A percentile compares a stretch with the other conserved stretches of the same genome.
These are phyloP conservation scores for Xylogone sp. DNA, from an alignment of 2,329 filamentous ascomycete species.

Conservation along the genomic window DNA sequence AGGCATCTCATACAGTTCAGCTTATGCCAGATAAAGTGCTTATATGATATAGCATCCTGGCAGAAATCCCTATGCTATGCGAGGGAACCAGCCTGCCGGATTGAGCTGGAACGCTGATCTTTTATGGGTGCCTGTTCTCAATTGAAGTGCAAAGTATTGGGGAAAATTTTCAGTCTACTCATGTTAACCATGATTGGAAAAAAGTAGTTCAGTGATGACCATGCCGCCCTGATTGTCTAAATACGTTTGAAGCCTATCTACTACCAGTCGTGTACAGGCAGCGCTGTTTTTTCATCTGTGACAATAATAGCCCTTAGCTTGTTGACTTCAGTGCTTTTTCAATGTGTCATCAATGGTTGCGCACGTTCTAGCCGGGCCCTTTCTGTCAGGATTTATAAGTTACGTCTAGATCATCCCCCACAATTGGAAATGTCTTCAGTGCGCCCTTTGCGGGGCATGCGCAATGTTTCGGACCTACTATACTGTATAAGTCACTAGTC, in stretches of 20 bases:
- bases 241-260: constrained; percentile 20
- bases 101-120: constrained; percentile 18
- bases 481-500: no score
- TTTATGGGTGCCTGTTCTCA: constrained; percentile 19
- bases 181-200: constrained; percentile 18
- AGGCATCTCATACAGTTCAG: constrained; percentile 21
- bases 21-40: constrained; percentile 23
- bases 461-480: no score
- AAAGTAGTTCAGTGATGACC: constrained; percentile 23
- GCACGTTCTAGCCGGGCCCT: constrained; percentile 11
- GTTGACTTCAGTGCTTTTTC: constrained; percentile 16
- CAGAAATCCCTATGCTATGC: constrained; percentile 5
- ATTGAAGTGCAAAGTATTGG: constrained; percentile 17
- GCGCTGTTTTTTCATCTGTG: constrained; percentile 21
- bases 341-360: constrained; percentile 10
- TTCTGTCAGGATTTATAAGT: no score
- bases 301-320: constrained; percentile 20
- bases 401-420: no score
- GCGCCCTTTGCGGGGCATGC: no score
- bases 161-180: constrained; percentile 16
- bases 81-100: constrained; percentile 9
- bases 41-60: constrained; percentile 26
- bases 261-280: constrained; percentile 13
- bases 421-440: no score
- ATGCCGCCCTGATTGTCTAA: constrained; percentile 19